Evolutionary conservation across 73 alveolate species (phyloP).

Genomic region (Stentor roeselii): DNA sequence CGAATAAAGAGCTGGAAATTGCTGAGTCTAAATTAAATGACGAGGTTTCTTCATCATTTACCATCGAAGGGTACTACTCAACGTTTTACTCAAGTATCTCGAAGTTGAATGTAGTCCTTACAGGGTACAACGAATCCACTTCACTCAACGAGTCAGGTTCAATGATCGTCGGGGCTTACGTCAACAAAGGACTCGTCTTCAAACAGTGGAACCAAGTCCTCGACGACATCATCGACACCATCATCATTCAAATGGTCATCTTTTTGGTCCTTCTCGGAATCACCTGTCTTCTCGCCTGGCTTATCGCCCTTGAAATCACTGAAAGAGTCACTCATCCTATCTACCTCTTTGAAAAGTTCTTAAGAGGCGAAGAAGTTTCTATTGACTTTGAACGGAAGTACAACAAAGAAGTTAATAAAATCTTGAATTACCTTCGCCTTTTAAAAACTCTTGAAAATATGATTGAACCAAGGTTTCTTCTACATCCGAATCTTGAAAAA

Average conservation of each 20-base stretch:
- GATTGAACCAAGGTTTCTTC: background rate
- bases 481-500: constrained; percentile 7
- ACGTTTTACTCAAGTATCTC: background rate
- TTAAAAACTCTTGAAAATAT: background rate
- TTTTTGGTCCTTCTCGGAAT: background rate
- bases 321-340: background rate
- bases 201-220: background rate
- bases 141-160: background rate
- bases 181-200: background rate
- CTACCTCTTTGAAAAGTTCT: background rate
- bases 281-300: background rate
- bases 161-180: background rate
- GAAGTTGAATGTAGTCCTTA: background rate
- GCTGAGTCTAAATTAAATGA: background rate
- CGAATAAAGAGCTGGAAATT: background rate
- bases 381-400: background rate
- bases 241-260: background rate
- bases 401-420: constrained; percentile 4
- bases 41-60: background rate
- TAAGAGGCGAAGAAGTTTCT: background rate
- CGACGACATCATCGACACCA: background rate
- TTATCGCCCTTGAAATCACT: background rate
- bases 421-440: background rate
- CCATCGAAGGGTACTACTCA: background rate
- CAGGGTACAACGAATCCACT: background rate